Evolutionary conservation across 352 stramenopile species (phyloP).

Genomic region (Thraustochytrium sp.): DNA sequence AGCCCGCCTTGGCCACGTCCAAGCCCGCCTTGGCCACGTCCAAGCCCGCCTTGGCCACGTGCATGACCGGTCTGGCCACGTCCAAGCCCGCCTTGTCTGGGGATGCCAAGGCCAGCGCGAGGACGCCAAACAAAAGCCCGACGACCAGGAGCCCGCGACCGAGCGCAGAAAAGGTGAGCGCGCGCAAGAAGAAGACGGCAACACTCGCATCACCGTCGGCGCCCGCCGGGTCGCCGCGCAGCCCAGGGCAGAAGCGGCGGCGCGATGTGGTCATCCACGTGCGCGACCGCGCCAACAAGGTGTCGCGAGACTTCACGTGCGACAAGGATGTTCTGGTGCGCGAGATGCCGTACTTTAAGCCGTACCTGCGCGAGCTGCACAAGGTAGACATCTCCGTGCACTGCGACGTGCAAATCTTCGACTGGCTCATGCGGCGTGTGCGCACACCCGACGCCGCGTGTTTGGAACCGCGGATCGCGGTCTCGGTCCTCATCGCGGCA

Average conservation of each 20-base stretch:
- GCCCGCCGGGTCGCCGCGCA: not conserved
- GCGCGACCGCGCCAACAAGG: slow-evolving; percentile 76
- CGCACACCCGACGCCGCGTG: slow-evolving; percentile 57
- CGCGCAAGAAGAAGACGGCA: not conserved
- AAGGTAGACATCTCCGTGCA: slow-evolving; percentile 86
- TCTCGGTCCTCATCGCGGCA: slow-evolving; percentile 77
- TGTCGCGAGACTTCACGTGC: slow-evolving; percentile 74
- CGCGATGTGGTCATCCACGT: slow-evolving; percentile 72
- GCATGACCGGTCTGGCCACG: too few species aligned
- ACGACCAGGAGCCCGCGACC: too few species aligned
- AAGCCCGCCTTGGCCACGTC: too few species aligned
- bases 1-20: not conserved
- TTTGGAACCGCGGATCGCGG: slow-evolving; percentile 63
- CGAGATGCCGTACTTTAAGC: slow-evolving; percentile 82
- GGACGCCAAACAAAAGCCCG: too few species aligned
- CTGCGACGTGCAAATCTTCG: slow-evolving; percentile 83
- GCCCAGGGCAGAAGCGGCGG: not conserved
- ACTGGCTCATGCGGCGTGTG: slow-evolving; percentile 80
- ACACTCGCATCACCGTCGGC: not conserved
- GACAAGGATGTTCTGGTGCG: slow-evolving; percentile 65
- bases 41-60: too few species aligned
- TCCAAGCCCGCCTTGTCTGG: too few species aligned
- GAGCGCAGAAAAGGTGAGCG: too few species aligned
- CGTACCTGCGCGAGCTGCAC: slow-evolving; percentile 69
- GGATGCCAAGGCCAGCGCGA: too few species aligned